Base-by-base conservation (phyloP, 345 rosid genomes). In the Durio zibethinus region DNA sequence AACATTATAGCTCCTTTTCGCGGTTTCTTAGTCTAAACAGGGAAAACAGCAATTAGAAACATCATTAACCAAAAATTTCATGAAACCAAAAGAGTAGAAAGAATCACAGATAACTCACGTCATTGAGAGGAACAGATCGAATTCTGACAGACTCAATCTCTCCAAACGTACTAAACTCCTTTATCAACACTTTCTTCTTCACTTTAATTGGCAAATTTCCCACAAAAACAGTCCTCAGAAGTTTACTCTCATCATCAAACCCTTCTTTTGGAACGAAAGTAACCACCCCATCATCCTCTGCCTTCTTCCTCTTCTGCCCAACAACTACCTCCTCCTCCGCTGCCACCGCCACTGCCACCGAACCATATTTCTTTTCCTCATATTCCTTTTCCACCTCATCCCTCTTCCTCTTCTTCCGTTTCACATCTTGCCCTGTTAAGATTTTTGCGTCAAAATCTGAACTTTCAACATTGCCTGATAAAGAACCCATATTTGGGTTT, bases 181-280 rank as follows among this genome's bases (percentile, higher is more conserved):
- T 91, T 65, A 89, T 56, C 70, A 96, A 76, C 0, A 80, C 78
- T 78, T 91, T 97, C 86, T 91, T 97, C 92, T 94, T 94, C 10
- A 89, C 76, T 83, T 91, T 92, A 83, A 91, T 68, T 0, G 98
- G 96, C 83, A 97, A 80, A 77, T 97, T 97, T 75, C 99, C 99
- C 21, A 92, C 90, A 89, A 94, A 97, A 48, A 97, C 91, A 43
- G 99, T 97, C 87, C 97, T 92, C 81, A 89, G 80, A 52, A 97
- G 88, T 93, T 92, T 97, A 47, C 73, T 85, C 76, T 97, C 98
- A 54, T 94, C 98, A 61, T 97, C 99, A 76, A 92, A 97, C 0
- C 97, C 96, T 80, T 89, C 97, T 50, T 87, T 88, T 0, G 85
- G 80, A 69, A 82, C 86, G 89, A 87, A 50, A 54, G 82, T 43